Evolutionary conservation across 768 basidiomycete genomes (phyloP), one percentile per base, ranked within the genome.

Genomic region (Rhodosporidiobolus sp.): DNA sequence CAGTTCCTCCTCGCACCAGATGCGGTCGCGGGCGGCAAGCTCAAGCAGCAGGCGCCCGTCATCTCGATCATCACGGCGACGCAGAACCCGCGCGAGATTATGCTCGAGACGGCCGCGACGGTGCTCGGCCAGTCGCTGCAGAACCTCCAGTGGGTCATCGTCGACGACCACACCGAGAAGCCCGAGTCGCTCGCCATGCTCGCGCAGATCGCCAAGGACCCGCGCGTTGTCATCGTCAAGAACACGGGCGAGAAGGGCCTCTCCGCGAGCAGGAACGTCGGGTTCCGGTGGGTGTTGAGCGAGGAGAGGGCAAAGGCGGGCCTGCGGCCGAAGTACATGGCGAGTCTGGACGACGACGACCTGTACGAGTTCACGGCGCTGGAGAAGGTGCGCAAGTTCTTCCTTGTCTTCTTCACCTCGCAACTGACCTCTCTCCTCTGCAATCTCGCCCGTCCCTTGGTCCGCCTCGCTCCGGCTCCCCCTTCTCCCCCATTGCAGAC

Each of bases 61-160:
- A 56, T 76, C 32, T 57, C 63, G 26, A 65, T 76, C 63, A 63
- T 76, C 50, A 76, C 74, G 8, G 74, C 74, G 24, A 72, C 74
- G 20, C 61, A 72, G 53, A 72, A 76, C 54, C 70, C 74, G n/a
- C 68, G 69, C 30, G 53, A 35, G 22, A 48, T 69, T 60, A 69
- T 76, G 63, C 61, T 69, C 43, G 54, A 64, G 10, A 76, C 75
- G 24, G 62, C 61, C 20, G 52, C 60, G 12, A 66, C 60, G 26
- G 59, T 76, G 10, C 67, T 63, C 49, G 62, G 59, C 9, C 75
- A 76, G 38, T 63, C 58, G 24, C 67, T 76, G 5, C 71, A 70
- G 50, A 67, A 65, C 56, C 62, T 69, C 35, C 67, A 65, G 20
- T 76, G 75, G 75, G 45, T 76, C 54, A 73, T 76, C 53, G 68